These are phyloP conservation scores for Discostella stelligera DNA, from an alignment of 352 stramenopile genomes.

Conservation along the genomic window DNA sequence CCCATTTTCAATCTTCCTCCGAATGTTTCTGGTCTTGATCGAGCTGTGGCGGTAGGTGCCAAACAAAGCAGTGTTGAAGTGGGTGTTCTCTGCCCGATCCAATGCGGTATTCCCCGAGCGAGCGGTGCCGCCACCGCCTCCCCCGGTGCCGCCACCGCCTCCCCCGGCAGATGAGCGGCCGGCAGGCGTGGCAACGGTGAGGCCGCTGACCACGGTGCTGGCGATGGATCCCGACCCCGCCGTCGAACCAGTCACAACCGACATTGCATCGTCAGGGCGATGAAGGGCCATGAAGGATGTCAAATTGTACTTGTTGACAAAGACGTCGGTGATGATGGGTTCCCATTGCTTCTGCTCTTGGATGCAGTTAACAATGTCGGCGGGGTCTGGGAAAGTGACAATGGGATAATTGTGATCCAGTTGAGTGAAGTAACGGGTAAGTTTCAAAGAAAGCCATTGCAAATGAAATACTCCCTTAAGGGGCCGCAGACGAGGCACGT, in stretches of 20 bases:
- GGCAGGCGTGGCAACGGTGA: background rate
- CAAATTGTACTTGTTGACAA: background rate
- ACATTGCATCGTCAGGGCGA: too few species aligned
- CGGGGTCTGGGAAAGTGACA: background rate
- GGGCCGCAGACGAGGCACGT: background rate
- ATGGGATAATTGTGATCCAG: background rate
- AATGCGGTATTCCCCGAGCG: background rate
- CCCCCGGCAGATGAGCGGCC: background rate
- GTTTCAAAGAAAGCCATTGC: conserved; percentile 1
- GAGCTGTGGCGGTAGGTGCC: background rate
- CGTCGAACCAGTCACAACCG: background rate
- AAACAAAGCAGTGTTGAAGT: background rate
- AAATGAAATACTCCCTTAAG: background rate
- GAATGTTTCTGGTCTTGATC: background rate
- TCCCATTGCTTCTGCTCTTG: conserved; percentile 1
- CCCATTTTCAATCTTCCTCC: background rate
- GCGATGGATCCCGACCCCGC: background rate
- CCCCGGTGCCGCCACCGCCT: background rate
- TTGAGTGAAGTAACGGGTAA: background rate
- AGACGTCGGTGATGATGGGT: background rate
- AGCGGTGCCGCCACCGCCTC: background rate
- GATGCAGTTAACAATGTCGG: background rate
- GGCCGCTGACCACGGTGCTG: background rate
- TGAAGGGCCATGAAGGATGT: background rate
- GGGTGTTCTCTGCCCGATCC: background rate